Evolutionary conservation across 495 filamentous ascomycete genomes (phyloP), one percentile per base, ranked within the genome.

Genomic region (Aspergillus avenaceus): DNA sequence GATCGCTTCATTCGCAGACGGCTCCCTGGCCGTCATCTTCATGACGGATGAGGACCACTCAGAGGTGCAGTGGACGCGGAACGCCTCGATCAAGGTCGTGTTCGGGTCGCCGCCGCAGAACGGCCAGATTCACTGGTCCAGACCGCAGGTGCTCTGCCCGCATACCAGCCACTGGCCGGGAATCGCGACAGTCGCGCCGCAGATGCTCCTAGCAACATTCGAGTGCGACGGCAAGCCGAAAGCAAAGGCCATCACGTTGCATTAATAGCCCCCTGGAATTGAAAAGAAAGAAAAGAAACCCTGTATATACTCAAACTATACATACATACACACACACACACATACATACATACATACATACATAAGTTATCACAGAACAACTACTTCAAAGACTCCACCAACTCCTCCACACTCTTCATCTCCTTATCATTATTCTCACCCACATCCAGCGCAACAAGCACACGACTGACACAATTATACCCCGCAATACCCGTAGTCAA

Each of bases 391-490:
- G 18, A 45, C 53, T 27, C 52, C 13, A 69, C 66, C 40, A 73
- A 42, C 43, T 72, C 69, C 23, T 72, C 69, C 27, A 72, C 70
- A 31, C 56, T 67, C 58, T 70, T 73, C 71, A 73, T 75, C 52
- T n/a, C 56, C 21, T 59, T 59, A 11, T 38, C 65, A 57, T 74
- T 74, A 45, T 74, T 73, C 56, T 73, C 72, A 0, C 72, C 70
- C 25, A 91, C 88, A 68, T 93, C 86, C 55, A 96, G 61, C 12
- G 89, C 88, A 11, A 96, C 89, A 54, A 95, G n/a, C n/a, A n/a
- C n/a, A n/a, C n/a, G n/a, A n/a, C n/a, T n/a, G 13, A 96, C 90
- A 64, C 88, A 91, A 61, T 95, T 95, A 63, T 96, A 95, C 23
- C 81, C 82, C 19, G 85, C 88, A 54, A 90, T 83, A 13, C 85